Evolutionary conservation across 192 early-diverging fungal species (phyloP).

Genomic region (Pilaira anomala): DNA sequence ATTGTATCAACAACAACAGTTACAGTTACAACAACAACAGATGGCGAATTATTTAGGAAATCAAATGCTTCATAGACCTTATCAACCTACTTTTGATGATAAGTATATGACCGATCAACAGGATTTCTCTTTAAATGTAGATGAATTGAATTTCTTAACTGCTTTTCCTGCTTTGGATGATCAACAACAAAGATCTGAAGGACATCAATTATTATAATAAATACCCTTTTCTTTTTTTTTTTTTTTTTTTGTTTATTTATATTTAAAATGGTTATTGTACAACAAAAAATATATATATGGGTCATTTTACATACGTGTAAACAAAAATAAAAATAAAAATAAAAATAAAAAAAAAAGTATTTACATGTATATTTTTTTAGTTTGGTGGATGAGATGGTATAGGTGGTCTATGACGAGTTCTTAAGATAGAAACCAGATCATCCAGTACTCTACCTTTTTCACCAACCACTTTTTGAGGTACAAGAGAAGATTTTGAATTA

Average conservation of each 20-base stretch:
- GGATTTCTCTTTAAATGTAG: background rate
- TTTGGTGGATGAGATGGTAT: slow-evolving; percentile 21
- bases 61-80: background rate
- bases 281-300: background rate
- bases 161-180: background rate
- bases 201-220: slow-evolving; percentile 12
- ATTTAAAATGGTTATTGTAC: background rate
- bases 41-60: background rate
- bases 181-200: slow-evolving; percentile 9
- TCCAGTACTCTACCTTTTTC: slow-evolving; percentile 19
- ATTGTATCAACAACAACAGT: slow-evolving; percentile 3
- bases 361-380: background rate
- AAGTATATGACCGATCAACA: background rate
- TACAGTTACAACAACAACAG: background rate
- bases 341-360: too few relatives aligned
- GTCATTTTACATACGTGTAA: background rate
- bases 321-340: too few relatives aligned
- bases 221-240: background rate
- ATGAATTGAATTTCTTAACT: background rate
- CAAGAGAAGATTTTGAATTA: background rate
- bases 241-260: background rate
- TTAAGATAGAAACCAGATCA: slow-evolving; percentile 14
- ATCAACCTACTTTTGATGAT: slow-evolving; percentile 13
- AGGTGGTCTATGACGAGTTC: slow-evolving; percentile 16
- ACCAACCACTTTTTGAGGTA: background rate